Percentiles rank a stretch among this genome's conserved stretches.
phyloP scores from a whole-genome alignment of 768 basidiomycete genomes.

The Tylopilus sp. region DNA sequence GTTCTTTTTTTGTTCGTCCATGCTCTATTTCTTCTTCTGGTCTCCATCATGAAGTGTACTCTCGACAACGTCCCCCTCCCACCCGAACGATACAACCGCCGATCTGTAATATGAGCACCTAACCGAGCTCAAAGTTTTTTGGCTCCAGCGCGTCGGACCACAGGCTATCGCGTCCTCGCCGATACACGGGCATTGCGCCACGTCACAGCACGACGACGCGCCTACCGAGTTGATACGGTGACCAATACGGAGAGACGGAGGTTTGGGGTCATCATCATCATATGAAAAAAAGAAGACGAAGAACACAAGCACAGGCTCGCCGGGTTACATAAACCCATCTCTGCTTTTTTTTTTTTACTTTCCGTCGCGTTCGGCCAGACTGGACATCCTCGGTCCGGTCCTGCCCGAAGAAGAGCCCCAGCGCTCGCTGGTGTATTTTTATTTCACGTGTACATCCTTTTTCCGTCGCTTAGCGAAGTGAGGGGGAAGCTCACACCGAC shows the following conservation, averaged over 20 bases:
- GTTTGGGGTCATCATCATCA: not conserved
- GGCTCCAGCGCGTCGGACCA: not conserved
- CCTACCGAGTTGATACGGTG: slow-evolving; percentile 20
- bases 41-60: not conserved
- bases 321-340: not conserved
- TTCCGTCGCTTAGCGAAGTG: slow-evolving; percentile 16
- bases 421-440: not conserved
- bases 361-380: not conserved
- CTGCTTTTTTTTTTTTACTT: no score
- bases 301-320: not conserved
- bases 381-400: not conserved
- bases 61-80: no score
- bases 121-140: slow-evolving; percentile 13
- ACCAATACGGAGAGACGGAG: slow-evolving; percentile 12
- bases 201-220: slow-evolving; percentile 11
- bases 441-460: no score
- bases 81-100: not conserved
- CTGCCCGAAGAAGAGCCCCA: not conserved
- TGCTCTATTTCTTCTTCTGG: not conserved
- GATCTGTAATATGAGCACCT: slow-evolving; percentile 2
- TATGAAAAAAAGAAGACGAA: not conserved
- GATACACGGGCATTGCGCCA: slow-evolving; percentile 14
- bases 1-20: not conserved
- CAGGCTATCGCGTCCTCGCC: not conserved
- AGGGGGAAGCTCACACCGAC: slow-evolving; percentile 18